These are phyloP conservation scores for Fusarium pilosicola DNA, from an alignment of 2,329 filamentous ascomycete genomes.

Conservation along the genomic window DNA sequence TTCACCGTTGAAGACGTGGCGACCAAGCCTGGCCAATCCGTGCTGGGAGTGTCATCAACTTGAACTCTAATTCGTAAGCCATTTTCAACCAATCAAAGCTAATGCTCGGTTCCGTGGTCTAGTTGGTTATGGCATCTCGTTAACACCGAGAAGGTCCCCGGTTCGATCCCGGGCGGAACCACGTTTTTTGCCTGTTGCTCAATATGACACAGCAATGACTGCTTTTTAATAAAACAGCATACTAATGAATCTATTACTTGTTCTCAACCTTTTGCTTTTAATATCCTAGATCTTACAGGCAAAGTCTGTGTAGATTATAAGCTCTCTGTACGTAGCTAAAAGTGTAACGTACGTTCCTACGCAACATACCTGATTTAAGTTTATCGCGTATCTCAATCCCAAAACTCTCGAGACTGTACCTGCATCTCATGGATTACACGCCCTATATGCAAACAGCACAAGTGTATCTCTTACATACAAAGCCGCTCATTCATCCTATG, in stretches of 20 bases:
- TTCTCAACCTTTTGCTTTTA: fast-evolving
- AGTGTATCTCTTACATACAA: background rate
- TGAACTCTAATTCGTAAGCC: fast-evolving
- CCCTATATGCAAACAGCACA: fast-evolving
- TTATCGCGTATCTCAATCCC: background rate
- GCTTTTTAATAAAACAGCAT: fast-evolving
- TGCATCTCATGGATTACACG: background rate
- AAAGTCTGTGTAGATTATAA: fast-evolving
- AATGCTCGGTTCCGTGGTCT: background rate
- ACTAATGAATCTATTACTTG: fast-evolving
- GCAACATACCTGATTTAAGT: fast-evolving
- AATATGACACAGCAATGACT: background rate
- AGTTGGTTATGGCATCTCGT: conserved; percentile 6
- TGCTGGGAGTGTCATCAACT: fast-evolving
- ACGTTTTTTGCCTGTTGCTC: background rate
- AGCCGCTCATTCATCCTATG: fast-evolving
- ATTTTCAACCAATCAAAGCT: background rate
- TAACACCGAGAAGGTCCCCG: background rate
- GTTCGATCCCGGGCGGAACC: background rate
- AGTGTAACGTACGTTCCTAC: fast-evolving
- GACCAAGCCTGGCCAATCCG: background rate
- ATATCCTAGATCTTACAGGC: fast-evolving
- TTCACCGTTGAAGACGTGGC: background rate
- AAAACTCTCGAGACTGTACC: background rate
- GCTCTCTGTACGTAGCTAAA: fast-evolving